These are phyloP conservation scores for Vishniacozyma victoriae DNA, from an alignment of 768 basidiomycete genomes.

Conservation along the genomic window DNA sequence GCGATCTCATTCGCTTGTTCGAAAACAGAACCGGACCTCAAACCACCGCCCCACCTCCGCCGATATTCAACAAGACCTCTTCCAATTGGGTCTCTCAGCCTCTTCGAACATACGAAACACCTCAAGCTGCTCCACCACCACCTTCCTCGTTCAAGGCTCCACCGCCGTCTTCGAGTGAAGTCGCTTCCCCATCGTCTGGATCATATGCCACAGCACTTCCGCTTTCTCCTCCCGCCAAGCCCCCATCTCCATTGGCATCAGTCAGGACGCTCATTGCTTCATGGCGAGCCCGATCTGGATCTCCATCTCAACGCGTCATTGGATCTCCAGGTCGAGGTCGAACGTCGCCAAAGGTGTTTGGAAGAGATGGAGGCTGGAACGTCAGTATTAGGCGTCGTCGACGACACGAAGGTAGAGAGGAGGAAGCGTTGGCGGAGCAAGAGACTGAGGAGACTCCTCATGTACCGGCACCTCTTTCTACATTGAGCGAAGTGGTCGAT, in stretches of 20 bases:
- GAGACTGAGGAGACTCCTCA: constrained; percentile 8
- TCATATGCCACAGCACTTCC: not conserved
- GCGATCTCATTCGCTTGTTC: constrained; percentile 38
- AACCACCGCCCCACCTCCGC: not conserved
- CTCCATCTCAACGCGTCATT: constrained; percentile 18
- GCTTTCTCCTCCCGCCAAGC: not conserved
- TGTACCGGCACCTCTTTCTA: not conserved
- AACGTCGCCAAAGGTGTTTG: constrained; percentile 6
- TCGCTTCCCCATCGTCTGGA: not conserved
- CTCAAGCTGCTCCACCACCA: not conserved
- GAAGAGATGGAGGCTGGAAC: constrained; percentile 31
- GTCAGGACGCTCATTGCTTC: constrained; percentile 19
- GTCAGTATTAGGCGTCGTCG: constrained; percentile 30
- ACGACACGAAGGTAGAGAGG: constrained; percentile 15
- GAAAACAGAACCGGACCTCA: constrained; percentile 9
- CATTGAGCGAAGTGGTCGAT: not conserved
- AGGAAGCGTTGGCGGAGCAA: constrained; percentile 19
- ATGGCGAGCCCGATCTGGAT: constrained; percentile 28
- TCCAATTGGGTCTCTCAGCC: not conserved
- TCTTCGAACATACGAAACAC: not conserved
- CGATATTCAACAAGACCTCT: not conserved
- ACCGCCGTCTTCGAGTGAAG: too few species aligned
- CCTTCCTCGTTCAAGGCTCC: not conserved
- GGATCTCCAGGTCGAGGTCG: constrained; percentile 16
- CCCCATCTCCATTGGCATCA: not conserved